Evolutionary conservation across 2,329 filamentous ascomycete genomes (phyloP), one percentile per base, ranked within the genome.

Genomic region (Monosporascus sp.): DNA sequence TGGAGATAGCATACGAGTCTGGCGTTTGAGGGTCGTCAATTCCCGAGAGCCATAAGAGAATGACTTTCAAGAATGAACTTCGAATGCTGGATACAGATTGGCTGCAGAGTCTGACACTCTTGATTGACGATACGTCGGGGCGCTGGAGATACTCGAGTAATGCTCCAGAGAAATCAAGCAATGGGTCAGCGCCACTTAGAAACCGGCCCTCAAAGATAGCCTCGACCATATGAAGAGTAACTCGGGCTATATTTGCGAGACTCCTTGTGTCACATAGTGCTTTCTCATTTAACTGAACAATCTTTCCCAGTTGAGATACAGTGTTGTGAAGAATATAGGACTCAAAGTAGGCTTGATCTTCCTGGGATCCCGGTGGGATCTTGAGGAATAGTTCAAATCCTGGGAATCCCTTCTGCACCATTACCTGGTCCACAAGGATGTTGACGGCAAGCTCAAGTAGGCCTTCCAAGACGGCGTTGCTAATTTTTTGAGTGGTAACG

Each of bases 161-260:
- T 50, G 87, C 85, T 2, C 93, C 94, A 3, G 87, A 81, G 62
- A 97, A 95, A 62, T 97, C 92, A 35, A 97, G 79, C 61, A 94
- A 81, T 3, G 84, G 79, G 61, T 91, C 88, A 1, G 89, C 89
- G 1, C 93, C 93, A 59, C 94, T 87, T 57, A 97, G 82, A 65
- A 97, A 97, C 90, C 92, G 97, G 17, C 94, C 94, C 71, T 97
- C 94, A 60, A 94, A 97, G 14, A 96, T 87, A 7, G 90, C 89
- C 68, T 99, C 94, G 0, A 88, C 83, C 67, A 97, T 81, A 65
- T 97, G 90, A 2, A 82, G 76, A 35, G 86, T 84, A 57, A 97
- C 88, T 14, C 91, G 83, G 1, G 88, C 86, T 64, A 99, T 77
- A 60, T 99, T 99, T 4, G 88, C 93, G 48, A 99, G 76, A 1